A percentile compares a stretch with the other conserved stretches of the same genome.
phyloP scores from a whole-genome alignment of 352 stramenopile species.

The Chrysophaeum taylorii region DNA sequence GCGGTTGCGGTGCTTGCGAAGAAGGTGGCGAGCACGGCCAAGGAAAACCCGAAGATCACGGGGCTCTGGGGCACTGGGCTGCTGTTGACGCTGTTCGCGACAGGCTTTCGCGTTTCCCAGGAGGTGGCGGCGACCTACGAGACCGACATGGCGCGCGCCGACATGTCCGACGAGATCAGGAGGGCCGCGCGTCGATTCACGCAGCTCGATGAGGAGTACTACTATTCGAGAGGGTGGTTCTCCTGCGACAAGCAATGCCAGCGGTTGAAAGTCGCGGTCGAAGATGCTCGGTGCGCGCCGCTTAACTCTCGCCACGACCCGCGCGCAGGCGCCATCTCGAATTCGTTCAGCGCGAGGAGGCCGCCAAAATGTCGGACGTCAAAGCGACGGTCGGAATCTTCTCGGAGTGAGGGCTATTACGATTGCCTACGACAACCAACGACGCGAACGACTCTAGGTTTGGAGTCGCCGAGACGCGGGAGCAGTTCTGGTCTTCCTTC shows the following conservation, averaged over 20 bases:
- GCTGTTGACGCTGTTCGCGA: conserved; percentile 63
- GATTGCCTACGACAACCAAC: too few relatives aligned
- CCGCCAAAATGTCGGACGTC: conserved; percentile 62
- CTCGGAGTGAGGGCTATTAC: too few relatives aligned
- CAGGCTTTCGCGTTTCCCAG: conserved; percentile 22
- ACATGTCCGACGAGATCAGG: conserved; percentile 61
- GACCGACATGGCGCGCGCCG: conserved; percentile 54
- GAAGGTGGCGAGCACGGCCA: conserved; percentile 47
- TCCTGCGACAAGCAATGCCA: conserved; percentile 52
- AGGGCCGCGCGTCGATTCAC: conserved; percentile 49
- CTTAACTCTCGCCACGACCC: too few relatives aligned
- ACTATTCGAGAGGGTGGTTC: conserved; percentile 69
- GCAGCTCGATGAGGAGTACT: conserved; percentile 44
- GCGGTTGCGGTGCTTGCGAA: conserved; percentile 48
- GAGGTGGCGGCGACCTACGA: conserved; percentile 65
- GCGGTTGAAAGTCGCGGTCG: conserved; percentile 47
- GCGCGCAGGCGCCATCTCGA: conserved; percentile 52
- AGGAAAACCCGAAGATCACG: conserved; percentile 48
- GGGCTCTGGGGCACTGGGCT: conserved; percentile 59
- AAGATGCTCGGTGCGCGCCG: too few relatives aligned
- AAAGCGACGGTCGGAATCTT: conserved; percentile 61
- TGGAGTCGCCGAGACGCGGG: too few relatives aligned
- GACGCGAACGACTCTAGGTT: too few relatives aligned
- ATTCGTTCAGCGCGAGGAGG: conserved; percentile 42
- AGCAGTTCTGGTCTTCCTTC: conserved; percentile 63